phyloP scores from a whole-genome alignment of 192 early-diverging fungal genomes.

The Chytriomyces sp. region DNA sequence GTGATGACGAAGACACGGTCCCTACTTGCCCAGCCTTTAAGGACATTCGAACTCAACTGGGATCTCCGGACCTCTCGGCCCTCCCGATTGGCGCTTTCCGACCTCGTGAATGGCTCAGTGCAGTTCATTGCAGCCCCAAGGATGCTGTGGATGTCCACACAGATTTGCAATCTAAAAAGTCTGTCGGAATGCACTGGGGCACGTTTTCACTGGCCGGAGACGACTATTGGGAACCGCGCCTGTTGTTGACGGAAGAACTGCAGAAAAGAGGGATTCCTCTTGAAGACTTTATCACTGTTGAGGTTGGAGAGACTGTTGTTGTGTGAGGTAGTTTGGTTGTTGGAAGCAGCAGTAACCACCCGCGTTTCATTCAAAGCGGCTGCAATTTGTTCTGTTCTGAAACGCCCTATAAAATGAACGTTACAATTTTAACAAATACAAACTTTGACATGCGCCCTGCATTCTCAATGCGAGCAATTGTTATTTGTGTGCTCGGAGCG shows the following conservation, averaged over 20 bases:
- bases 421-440: too few species aligned
- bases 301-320: slow-evolving; percentile 25
- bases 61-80: slow-evolving; percentile 73
- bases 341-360: too few species aligned
- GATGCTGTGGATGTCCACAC: slow-evolving; percentile 79
- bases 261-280: slow-evolving; percentile 39
- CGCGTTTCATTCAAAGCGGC: too few species aligned
- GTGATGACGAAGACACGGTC: slow-evolving; percentile 37
- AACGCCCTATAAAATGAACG: too few species aligned
- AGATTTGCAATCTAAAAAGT: slow-evolving; percentile 15
- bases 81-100: slow-evolving; percentile 88
- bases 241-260: slow-evolving; percentile 62
- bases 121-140: slow-evolving; percentile 79
- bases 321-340: background rate
- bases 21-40: slow-evolving; percentile 83
- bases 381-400: too few species aligned
- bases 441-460: too few species aligned
- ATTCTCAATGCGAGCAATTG: too few species aligned
- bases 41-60: slow-evolving; percentile 75
- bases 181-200: slow-evolving; percentile 82
- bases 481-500: too few species aligned
- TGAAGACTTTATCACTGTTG: slow-evolving; percentile 17
- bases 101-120: slow-evolving; percentile 74
- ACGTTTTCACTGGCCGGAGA: slow-evolving; percentile 80
- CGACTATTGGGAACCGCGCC: slow-evolving; percentile 69